Evolutionary conservation across 2,329 filamentous ascomycete species (phyloP).

Genomic region (Celoporthe dispersa): DNA sequence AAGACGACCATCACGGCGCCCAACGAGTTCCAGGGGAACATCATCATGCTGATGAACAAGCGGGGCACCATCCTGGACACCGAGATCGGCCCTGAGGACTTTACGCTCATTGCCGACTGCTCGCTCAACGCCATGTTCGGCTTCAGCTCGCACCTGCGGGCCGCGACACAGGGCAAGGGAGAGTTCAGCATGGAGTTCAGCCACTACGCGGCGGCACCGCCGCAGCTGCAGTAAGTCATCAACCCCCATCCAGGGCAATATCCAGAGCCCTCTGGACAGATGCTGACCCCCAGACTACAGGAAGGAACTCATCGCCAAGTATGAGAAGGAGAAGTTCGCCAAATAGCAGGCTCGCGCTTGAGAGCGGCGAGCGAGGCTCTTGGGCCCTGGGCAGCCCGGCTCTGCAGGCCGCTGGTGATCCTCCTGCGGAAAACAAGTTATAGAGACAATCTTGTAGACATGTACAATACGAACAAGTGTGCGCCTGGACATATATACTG

Average conservation of each 20-base stretch:
- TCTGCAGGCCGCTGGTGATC: not conserved
- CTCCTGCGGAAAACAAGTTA: not conserved
- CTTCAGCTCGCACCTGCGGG: conserved; percentile 87
- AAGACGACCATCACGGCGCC: conserved; percentile 96
- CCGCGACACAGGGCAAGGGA: conserved; percentile 95
- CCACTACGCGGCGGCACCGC: conserved; percentile 86
- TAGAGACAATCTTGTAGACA: conserved; percentile 25
- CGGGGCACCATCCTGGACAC: conserved; percentile 94
- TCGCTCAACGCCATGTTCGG: conserved; percentile 98
- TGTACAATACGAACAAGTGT: conserved; percentile 22
- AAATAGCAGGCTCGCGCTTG: conserved; percentile 11
- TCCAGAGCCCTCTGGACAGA: conserved; percentile 25
- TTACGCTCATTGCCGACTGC: conserved; percentile 89
- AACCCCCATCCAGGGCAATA: no score
- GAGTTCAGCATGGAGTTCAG: conserved; percentile 99
- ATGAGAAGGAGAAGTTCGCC: conserved; percentile 53
- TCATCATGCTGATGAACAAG: conserved; percentile 96
- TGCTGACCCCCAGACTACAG: conserved; percentile 43
- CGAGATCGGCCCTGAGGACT: conserved; percentile 91
- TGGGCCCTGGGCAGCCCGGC: not conserved
- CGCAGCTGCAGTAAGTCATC: conserved; percentile 81
- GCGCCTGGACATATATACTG: conserved; percentile 20
- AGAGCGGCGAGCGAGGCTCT: not conserved
- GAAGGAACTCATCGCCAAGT: conserved; percentile 63
- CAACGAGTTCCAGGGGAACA: conserved; percentile 95